Evolutionary conservation across 345 rosid genomes (phyloP).

Genomic region (Capsella bursapastoris): DNA sequence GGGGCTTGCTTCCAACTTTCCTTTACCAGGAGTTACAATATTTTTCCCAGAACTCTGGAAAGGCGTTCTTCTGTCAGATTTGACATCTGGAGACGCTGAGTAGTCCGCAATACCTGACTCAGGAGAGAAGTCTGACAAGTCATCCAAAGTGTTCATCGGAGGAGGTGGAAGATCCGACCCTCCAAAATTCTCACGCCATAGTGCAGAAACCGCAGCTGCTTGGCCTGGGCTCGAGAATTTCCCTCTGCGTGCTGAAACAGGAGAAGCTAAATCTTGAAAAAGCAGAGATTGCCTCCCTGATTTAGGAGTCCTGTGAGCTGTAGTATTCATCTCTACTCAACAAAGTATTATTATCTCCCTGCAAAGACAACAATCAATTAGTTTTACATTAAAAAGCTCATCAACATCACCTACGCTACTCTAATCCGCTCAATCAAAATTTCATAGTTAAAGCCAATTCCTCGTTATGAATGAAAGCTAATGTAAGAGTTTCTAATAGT

Average conservation of each 20-base stretch:
- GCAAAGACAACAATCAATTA: constrained; percentile 17
- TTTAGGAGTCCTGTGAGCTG: constrained; percentile 71
- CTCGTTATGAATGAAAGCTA: background rate
- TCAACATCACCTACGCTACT: background rate
- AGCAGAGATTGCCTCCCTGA: constrained; percentile 83
- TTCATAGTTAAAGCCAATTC: background rate
- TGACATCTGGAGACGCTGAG: constrained; percentile 68
- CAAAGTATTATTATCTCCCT: constrained; percentile 28
- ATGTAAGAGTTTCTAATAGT: background rate
- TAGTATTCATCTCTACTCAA: constrained; percentile 55
- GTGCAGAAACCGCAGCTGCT: constrained; percentile 93
- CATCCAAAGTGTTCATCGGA: constrained; percentile 86
- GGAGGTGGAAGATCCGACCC: constrained; percentile 97
- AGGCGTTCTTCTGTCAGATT: constrained; percentile 66
- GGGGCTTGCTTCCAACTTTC: constrained; percentile 63
- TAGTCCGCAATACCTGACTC: constrained; percentile 85
- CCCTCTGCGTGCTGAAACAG: constrained; percentile 74
- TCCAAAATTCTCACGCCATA: constrained; percentile 91
- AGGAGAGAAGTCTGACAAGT: constrained; percentile 87
- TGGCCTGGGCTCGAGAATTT: constrained; percentile 84
- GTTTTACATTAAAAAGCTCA: constrained; percentile 12
- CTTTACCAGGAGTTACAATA: constrained; percentile 61
- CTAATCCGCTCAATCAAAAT: constrained; percentile 8
- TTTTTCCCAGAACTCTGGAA: constrained; percentile 59
- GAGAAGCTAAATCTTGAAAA: constrained; percentile 90